These are phyloP conservation scores for Luvunga scandens DNA, from an alignment of 345 rosid genomes.

Conservation along the genomic window DNA sequence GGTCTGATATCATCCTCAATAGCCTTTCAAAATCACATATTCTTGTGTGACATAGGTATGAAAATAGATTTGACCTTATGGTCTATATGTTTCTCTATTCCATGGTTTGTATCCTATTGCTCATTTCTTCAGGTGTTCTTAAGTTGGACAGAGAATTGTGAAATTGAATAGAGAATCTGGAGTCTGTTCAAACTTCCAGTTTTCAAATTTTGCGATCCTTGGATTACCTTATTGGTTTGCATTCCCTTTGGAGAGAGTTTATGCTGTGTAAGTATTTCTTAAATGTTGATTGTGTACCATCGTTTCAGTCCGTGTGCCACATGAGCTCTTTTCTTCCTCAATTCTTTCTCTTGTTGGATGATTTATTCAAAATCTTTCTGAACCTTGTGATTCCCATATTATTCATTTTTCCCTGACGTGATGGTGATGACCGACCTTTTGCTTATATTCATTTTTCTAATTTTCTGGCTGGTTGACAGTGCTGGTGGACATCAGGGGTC, in stretches of 20 bases:
- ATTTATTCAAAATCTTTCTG: not conserved
- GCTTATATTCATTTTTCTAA: not conserved
- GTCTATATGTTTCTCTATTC: constrained; percentile 10
- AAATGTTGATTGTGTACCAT: not conserved
- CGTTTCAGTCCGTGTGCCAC: not conserved
- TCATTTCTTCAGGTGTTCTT: constrained; percentile 24
- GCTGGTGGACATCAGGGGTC: constrained; percentile 41
- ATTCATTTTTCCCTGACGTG: constrained; percentile 2
- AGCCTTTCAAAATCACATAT: constrained; percentile 41
- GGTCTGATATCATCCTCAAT: constrained; percentile 60
- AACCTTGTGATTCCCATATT: not conserved
- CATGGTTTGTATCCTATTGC: constrained; percentile 11
- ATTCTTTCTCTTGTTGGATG: not conserved
- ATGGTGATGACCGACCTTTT: not conserved
- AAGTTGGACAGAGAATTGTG: constrained; percentile 79
- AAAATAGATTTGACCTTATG: not conserved
- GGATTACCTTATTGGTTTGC: constrained; percentile 88
- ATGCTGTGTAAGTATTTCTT: constrained; percentile 57
- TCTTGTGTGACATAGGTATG: constrained; percentile 70
- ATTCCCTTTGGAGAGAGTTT: constrained; percentile 65
- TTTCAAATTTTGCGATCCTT: constrained; percentile 72
- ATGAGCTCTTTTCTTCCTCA: not conserved
- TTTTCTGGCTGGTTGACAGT: constrained; percentile 40
- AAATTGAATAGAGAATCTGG: constrained; percentile 60
- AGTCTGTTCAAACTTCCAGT: constrained; percentile 51